These are phyloP conservation scores for Daldinia loculata DNA, from an alignment of 495 filamentous ascomycete species.

Conservation along the genomic window DNA sequence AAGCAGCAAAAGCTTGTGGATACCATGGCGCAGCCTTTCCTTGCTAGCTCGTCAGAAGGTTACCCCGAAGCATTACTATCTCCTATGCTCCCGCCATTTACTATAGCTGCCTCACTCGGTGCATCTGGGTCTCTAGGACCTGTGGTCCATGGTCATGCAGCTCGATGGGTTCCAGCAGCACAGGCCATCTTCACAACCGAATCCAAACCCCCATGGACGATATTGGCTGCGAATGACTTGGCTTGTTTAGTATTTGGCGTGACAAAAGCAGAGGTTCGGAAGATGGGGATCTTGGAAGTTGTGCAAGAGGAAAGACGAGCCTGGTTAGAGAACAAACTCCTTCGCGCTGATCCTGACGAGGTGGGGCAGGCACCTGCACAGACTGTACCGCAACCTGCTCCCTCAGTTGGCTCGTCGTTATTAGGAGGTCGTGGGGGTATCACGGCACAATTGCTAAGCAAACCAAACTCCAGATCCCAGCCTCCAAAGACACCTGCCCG, in stretches of 20 bases:
- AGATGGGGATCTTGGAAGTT: slow-evolving; percentile 94
- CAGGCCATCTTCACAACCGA: slow-evolving; percentile 98
- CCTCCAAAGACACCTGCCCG: slow-evolving; percentile 52
- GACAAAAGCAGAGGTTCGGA: slow-evolving; percentile 90
- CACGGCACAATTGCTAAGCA: slow-evolving; percentile 85
- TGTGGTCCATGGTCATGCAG: slow-evolving; percentile 81
- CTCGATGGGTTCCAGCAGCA: slow-evolving; percentile 86
- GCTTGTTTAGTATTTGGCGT: slow-evolving; percentile 97
- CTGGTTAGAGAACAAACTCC: slow-evolving; percentile 90
- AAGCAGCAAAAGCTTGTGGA: slow-evolving; percentile 89
- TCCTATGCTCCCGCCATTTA: slow-evolving; percentile 51
- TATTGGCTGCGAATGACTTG: slow-evolving; percentile 95
- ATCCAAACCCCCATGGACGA: slow-evolving; percentile 88
- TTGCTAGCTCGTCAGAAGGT: slow-evolving; percentile 57
- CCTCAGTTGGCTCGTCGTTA: slow-evolving; percentile 56
- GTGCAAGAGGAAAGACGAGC: slow-evolving; percentile 84
- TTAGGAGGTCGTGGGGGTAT: slow-evolving; percentile 78
- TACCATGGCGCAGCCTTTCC: slow-evolving; percentile 84
- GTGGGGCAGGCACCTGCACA: slow-evolving; percentile 56
- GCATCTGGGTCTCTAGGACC: slow-evolving; percentile 47
- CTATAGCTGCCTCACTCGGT: slow-evolving; percentile 46
- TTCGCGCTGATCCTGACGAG: slow-evolving; percentile 59
- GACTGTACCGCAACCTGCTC: slow-evolving; percentile 48
- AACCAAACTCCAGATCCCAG: slow-evolving; percentile 77
- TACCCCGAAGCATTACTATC: slow-evolving; percentile 55